Evolutionary conservation across 75 land plant genomes (phyloP).

Genomic region (Pinus taeda): DNA sequence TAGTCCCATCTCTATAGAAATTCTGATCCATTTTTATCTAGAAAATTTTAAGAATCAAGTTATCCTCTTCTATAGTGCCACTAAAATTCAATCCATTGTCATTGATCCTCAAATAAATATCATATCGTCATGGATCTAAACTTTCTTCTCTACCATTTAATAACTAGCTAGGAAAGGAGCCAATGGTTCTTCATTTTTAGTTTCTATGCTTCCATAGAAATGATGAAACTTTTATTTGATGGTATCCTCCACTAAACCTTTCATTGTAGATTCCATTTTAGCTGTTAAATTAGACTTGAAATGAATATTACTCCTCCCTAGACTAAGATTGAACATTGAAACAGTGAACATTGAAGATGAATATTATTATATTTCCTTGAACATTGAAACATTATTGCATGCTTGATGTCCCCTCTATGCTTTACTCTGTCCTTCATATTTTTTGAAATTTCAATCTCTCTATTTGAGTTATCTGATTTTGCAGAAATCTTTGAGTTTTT

Average conservation of each 20-base stretch:
- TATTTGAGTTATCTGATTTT: neutral
- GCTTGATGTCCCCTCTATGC: neutral
- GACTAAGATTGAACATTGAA: neutral
- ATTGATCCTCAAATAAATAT: neutral
- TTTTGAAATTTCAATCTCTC: neutral
- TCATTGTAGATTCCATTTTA: neutral
- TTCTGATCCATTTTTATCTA: neutral
- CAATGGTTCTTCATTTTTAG: neutral
- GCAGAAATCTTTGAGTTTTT: neutral
- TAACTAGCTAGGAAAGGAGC: neutral
- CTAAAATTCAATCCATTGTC: neutral
- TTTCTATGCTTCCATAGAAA: slow-evolving; percentile 3
- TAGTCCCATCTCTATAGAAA: neutral
- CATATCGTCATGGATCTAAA: neutral
- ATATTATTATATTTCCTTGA: neutral
- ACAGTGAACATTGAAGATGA: no score
- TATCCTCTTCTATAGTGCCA: neutral
- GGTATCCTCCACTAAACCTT: neutral
- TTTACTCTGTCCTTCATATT: neutral
- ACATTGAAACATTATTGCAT: no score
- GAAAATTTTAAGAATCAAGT: neutral
- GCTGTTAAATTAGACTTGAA: neutral
- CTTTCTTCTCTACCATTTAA: slow-evolving; percentile 7
- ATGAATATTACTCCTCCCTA: neutral
- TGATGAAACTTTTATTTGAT: slow-evolving; percentile 2